Base-by-base conservation (phyloP, 768 basidiomycete species). In the Auriculariales sp. region DNA sequence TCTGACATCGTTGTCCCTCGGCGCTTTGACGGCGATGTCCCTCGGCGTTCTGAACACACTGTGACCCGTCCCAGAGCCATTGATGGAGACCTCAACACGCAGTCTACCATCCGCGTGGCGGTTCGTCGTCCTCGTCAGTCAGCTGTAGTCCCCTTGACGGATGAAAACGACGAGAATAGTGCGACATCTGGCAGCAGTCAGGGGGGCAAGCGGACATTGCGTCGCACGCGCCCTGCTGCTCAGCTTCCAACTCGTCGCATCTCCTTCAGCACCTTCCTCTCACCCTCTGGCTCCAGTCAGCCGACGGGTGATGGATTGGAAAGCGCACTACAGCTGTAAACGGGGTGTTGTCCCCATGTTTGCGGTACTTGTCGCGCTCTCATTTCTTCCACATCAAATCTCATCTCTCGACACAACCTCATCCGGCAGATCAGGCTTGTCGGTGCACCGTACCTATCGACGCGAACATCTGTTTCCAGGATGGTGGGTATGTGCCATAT, bases 301-400 rank as follows among this genome's bases (percentile, higher is more conserved):
- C 61, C 4, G 60, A 61, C 14, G 65, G 65, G 28, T 52, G 61
- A 12, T 39, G 66, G 66, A 50, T 62, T 88, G 46, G 85, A 74
- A 27, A 86, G 83, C 58, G 85, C 85, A 25, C 84, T 89, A 61
- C 79, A 82, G 55, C 63, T 83, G 62, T 81, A 56, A 70, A 24
- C 10, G 6, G 4, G 22, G 6, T 28, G 17, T 25, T 15, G 27
- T 11, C 39, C 22, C 39, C 36, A 14, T 22, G 17, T 39, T 19
- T 39, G 9, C 12, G 17, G n/a, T n/a, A n/a, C n/a, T n/a, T n/a
- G n/a, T n/a, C n/a, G n/a, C n/a, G n/a, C 36, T 17, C 36, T 11
- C 12, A 39, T 12, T 9, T 24, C 22, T 44, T 11, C 15, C 39
- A 3, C 11, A 44, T 25, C 17, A 25, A 24, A 44, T 24, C 39